phyloP scores from a whole-genome alignment of 305 asterid genomes.

The Rubia balearica region DNA sequence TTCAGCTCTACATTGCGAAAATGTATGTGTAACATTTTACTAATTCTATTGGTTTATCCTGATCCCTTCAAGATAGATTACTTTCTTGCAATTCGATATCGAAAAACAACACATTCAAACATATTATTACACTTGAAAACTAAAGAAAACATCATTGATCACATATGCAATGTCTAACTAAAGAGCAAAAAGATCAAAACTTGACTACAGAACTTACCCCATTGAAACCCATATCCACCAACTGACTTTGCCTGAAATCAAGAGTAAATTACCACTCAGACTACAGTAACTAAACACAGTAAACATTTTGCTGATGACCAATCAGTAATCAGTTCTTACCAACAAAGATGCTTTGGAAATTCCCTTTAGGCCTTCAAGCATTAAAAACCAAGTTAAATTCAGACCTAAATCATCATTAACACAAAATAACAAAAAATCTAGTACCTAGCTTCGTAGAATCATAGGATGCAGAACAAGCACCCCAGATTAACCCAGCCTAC shows the following conservation, averaged over 20 bases:
- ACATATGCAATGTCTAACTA: too few relatives aligned
- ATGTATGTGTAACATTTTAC: neutral
- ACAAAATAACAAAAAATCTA: neutral
- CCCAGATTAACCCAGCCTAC: constrained; percentile 87
- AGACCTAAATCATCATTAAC: neutral
- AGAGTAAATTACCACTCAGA: constrained; percentile 8
- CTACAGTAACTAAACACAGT: neutral
- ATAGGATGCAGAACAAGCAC: constrained; percentile 59
- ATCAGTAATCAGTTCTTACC: constrained; percentile 31
- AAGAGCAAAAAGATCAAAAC: neutral
- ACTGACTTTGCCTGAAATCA: constrained; percentile 52
- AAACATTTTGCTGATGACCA: constrained; percentile 4
- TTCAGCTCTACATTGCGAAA: neutral
- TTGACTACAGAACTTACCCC: constrained; percentile 38
- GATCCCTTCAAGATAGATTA: neutral
- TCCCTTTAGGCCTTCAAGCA: constrained; percentile 50
- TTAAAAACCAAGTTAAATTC: neutral
- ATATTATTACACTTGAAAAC: neutral
- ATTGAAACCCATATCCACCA: constrained; percentile 49
- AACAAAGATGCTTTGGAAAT: constrained; percentile 40
- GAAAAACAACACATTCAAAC: neutral
- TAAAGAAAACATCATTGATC: neutral
- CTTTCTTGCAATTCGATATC: neutral
- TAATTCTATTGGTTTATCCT: neutral
- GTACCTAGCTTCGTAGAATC: constrained; percentile 53